Conservation (phyloP, 305 asterid species). For the Petunia hybrid region DNA sequence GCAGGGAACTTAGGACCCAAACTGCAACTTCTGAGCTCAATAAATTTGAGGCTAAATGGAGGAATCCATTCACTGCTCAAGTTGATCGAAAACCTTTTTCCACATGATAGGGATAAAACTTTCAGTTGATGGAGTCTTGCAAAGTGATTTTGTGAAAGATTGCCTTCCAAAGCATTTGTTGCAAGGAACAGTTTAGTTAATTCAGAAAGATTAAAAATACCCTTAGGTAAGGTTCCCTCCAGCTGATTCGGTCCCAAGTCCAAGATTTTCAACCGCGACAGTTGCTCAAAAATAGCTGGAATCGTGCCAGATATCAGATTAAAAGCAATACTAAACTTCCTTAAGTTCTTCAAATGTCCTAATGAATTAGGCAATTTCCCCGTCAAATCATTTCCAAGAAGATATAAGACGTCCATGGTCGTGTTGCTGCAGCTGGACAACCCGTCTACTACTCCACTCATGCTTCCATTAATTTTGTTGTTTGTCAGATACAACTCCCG, state of each 20-base stretch:
- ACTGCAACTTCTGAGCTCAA: not conserved
- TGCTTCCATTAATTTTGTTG: not conserved
- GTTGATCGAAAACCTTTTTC: not conserved
- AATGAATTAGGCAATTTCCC: conserved; percentile 28
- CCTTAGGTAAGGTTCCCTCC: no score
- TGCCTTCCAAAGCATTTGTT: no score
- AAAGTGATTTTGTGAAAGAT: no score
- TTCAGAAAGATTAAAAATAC: no score
- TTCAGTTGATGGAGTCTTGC: no score
- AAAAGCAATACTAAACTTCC: not conserved
- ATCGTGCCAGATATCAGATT: not conserved
- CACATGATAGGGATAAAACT: no score
- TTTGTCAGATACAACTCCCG: not conserved
- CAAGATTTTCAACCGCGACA: not conserved
- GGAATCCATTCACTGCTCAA: conserved; percentile 24
- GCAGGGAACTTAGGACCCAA: conserved; percentile 24
- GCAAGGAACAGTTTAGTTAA: no score
- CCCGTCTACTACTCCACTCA: not conserved
- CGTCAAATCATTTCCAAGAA: conserved; percentile 1
- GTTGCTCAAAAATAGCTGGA: not conserved
- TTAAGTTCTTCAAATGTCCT: conserved; percentile 17
- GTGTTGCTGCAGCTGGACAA: not conserved
- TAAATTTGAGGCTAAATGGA: no score
- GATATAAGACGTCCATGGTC: conserved; percentile 9
- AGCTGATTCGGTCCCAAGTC: not conserved